Percentiles rank a stretch among this genome's conserved stretches.
phyloP scores from a whole-genome alignment of 257 asterid genomes.

The Jasminum sambac region DNA sequence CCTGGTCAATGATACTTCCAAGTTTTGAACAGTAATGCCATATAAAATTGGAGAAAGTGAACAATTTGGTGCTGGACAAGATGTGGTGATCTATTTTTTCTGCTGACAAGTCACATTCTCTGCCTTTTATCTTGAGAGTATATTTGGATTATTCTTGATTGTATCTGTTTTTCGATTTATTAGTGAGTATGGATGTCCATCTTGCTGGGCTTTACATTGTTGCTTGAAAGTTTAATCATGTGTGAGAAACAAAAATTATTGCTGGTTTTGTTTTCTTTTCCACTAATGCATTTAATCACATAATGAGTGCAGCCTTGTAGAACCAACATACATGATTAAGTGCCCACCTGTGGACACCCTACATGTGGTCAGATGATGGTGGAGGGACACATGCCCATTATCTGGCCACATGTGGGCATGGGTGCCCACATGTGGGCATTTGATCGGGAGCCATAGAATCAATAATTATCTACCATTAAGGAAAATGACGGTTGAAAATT shows the following conservation, averaged over 20 bases:
- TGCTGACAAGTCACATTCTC: slow-evolving; percentile 2
- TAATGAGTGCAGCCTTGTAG: too few relatives aligned
- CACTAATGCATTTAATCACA: background rate
- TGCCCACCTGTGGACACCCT: too few relatives aligned
- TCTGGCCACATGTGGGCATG: too few relatives aligned
- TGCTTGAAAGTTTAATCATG: background rate
- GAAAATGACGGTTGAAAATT: too few relatives aligned
- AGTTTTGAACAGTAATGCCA: background rate
- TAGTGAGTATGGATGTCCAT: background rate
- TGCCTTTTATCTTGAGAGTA: slow-evolving; percentile 1
- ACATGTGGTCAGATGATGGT: too few relatives aligned
- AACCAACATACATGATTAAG: too few relatives aligned
- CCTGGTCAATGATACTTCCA: background rate
- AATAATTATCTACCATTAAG: too few relatives aligned
- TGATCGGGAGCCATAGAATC: too few relatives aligned
- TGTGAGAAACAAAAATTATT: background rate
- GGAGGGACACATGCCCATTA: too few relatives aligned
- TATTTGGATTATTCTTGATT: background rate
- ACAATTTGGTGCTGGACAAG: slow-evolving; percentile 3
- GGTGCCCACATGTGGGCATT: too few relatives aligned
- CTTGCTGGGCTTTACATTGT: background rate
- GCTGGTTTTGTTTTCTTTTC: background rate
- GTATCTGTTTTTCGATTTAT: background rate
- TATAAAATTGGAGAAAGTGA: background rate
- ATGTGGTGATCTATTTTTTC: background rate